Evolutionary conservation across 2,329 filamentous ascomycete genomes (phyloP).

Genomic region (Westerdykella ornata): DNA sequence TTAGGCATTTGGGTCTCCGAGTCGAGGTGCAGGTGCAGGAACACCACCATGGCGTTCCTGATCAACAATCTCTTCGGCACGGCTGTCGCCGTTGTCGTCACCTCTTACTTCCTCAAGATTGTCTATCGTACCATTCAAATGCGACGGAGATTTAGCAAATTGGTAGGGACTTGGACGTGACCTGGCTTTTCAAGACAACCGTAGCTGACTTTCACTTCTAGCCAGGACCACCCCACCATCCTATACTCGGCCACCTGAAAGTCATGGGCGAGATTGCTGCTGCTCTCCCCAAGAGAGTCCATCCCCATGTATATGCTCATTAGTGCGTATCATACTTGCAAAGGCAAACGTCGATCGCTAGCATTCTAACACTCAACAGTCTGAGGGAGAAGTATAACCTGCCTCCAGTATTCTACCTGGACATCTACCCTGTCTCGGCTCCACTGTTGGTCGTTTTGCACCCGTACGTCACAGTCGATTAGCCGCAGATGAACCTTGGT

Average conservation of each 20-base stretch:
- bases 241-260: conserved; percentile 33
- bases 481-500: not conserved
- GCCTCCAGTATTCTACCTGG: conserved; percentile 36
- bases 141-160: conserved; percentile 7
- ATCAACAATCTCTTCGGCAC: conserved; percentile 7
- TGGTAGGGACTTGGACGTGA: conserved; percentile 9
- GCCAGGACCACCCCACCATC: conserved; percentile 35
- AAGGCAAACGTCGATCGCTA: conserved; percentile 7
- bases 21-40: too few species aligned
- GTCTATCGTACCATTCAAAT: conserved; percentile 2
- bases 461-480: conserved; percentile 10
- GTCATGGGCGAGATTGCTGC: conserved; percentile 29
- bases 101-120: conserved; percentile 6
- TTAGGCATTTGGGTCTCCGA: too few species aligned
- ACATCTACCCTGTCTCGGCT: conserved; percentile 33
- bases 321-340: not conserved
- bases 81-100: conserved; percentile 6
- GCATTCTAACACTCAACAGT: conserved; percentile 15
- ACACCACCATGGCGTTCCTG: conserved; percentile 10
- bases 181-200: too few species aligned
- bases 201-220: conserved; percentile 1
- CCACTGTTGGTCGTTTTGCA: conserved; percentile 32
- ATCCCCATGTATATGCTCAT: conserved; percentile 25
- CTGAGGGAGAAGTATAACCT: conserved; percentile 28
- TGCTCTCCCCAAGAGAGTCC: conserved; percentile 29